Conservation (phyloP, 148 eudicot genomes). For the Diospyros kaki region DNA sequence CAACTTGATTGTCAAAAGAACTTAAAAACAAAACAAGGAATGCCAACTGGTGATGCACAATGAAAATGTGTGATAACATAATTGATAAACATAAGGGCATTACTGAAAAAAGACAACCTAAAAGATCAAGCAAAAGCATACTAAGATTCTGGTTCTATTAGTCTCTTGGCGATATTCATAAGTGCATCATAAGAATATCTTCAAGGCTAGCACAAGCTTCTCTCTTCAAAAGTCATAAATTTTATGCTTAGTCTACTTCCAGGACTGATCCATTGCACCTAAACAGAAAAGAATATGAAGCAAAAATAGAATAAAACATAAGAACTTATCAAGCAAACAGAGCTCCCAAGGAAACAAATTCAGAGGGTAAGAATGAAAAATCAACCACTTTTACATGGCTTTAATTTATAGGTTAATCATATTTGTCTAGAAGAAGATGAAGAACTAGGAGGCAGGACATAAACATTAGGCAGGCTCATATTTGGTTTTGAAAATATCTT, state of each 20-base stretch:
- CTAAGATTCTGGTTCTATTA: neutral
- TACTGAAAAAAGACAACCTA: neutral
- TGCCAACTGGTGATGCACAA: neutral
- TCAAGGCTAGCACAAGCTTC: neutral
- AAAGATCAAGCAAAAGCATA: neutral
- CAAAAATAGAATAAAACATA: neutral
- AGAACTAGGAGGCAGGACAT: neutral
- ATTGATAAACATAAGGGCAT: neutral
- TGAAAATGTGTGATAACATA: neutral
- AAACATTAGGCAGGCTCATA: neutral
- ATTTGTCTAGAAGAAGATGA: neutral
- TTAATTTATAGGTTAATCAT: neutral
- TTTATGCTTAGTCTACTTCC: neutral
- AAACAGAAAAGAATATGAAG: neutral
- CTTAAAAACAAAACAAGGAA: neutral
- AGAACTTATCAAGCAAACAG: neutral
- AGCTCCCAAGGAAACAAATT: neutral
- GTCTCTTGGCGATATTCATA: neutral
- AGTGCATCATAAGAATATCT: neutral
- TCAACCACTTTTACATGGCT: neutral
- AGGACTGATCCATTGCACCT: no score
- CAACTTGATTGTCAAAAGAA: neutral
- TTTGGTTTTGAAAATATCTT: neutral
- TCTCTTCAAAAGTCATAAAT: neutral
- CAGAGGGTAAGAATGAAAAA: neutral